Evolutionary conservation across 352 stramenopile genomes (phyloP), one percentile per base, ranked within the genome.

Genomic region (Peronospora destructor): DNA sequence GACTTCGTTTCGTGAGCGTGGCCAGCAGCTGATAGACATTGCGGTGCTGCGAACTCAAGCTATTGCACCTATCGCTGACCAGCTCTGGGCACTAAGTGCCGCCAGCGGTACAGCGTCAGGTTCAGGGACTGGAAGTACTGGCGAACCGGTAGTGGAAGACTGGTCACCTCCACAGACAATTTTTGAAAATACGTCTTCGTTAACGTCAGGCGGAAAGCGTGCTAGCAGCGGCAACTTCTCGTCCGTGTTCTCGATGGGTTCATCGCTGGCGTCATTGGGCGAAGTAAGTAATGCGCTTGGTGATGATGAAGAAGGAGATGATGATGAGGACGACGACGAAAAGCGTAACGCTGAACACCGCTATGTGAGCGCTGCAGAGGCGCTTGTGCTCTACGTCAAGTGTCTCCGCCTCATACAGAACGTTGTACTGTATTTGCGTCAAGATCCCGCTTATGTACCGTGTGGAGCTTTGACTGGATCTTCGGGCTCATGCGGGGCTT

Each of bases 331-430:
- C 6, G 64, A 69, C 4, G 61, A 73, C 4, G 61, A 60, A 16
- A 69, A 54, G 32, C 45, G 47, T 21, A 57, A 49, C 17, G 23
- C 59, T 28, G 70, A 78, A 47, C 69, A 76, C 30, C 70, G 81
- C 39, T 86, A 81, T 49, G 61, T 81, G 26, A 83, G 54, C 26
- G 73, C 76, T 44, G 76, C 66, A 1, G 73, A 87, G 56, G 73
- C 71, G 9, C 53, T 87, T n/a, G 62, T 65, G 13, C 35, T 87
- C 9, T 87, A 87, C 50, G 61, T 87, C 10, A 85, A 81, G 61
- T 87, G 76, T 34, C 64, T 87, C 47, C 67, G 70, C 9, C 63
- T 87, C 17, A 63, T 87, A 17, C 71, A 84, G 54, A 70, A 84
- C 19, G 73, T 72, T 8, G 64, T 84, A 26, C 17, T 76, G 10